Conservation (phyloP, 73 alveolate species). For the Paramecium sexaurelia region DNA sequence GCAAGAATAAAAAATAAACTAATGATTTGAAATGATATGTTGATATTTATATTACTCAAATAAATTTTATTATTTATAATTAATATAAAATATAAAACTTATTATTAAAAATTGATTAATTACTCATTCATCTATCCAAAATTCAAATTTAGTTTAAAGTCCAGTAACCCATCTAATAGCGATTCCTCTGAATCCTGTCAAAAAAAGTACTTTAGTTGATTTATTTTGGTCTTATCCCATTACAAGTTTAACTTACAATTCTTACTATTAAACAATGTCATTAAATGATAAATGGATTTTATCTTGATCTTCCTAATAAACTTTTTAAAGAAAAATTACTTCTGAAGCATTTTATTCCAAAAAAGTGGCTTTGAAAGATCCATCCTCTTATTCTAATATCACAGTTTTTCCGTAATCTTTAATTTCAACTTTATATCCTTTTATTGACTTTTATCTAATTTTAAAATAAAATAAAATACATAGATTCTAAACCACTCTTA, state of each 20-base stretch:
- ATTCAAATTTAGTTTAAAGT: not conserved
- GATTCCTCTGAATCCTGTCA: not conserved
- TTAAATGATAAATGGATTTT: not conserved
- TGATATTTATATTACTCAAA: not conserved
- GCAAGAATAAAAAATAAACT: not conserved
- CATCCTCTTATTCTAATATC: not conserved
- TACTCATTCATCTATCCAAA: not conserved
- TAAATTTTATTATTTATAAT: too few relatives aligned
- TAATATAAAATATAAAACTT: too few relatives aligned
- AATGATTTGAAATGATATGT: not conserved
- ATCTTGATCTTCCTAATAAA: not conserved
- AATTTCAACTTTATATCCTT: not conserved
- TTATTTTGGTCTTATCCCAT: not conserved
- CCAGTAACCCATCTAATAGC: not conserved
- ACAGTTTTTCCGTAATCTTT: not conserved
- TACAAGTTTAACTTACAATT: not conserved
- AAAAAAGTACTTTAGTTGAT: not conserved
- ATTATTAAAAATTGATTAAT: too few relatives aligned
- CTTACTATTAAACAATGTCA: not conserved
- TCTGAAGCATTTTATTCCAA: not conserved
- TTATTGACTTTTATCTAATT: too few relatives aligned
- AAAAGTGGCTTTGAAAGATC: not conserved
- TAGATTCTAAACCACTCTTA: too few relatives aligned
- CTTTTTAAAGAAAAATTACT: not conserved
- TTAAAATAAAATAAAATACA: too few relatives aligned